phyloP scores from a whole-genome alignment of 2,329 filamentous ascomycete genomes.

The Cladosporium sp. region DNA sequence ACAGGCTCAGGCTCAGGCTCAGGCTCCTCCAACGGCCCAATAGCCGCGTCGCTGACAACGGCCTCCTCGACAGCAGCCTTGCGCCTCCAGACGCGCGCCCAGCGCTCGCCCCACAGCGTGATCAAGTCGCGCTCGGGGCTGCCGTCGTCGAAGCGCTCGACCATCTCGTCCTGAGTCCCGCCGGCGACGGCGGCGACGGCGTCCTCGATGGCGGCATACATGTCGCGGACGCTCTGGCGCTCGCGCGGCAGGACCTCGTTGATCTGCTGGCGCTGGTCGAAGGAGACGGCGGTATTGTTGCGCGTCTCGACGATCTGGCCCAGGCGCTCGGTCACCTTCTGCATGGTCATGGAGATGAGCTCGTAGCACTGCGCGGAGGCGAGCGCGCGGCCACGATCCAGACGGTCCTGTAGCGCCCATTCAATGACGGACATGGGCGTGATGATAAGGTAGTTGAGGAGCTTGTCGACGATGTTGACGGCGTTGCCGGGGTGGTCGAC shows the following conservation, averaged over 20 bases:
- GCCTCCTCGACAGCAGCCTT: slow-evolving; percentile 82
- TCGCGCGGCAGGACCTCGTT: slow-evolving; percentile 65
- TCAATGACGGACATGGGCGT: slow-evolving; percentile 79
- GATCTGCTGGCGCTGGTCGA: slow-evolving; percentile 53
- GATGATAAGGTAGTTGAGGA: slow-evolving; percentile 94
- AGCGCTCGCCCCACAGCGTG: slow-evolving; percentile 74
- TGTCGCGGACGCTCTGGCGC: slow-evolving; percentile 64
- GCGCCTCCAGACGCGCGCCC: slow-evolving; percentile 77
- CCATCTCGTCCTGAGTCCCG: slow-evolving; percentile 67
- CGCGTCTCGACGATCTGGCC: slow-evolving; percentile 68
- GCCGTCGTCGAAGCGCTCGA: slow-evolving; percentile 58
- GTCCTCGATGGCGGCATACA: slow-evolving; percentile 78
- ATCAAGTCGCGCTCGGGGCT: slow-evolving; percentile 59
- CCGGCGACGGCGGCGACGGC: slow-evolving; percentile 64
- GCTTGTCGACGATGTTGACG: slow-evolving; percentile 88
- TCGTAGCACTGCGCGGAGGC: slow-evolving; percentile 76
- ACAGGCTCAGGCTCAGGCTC: slow-evolving; percentile 15
- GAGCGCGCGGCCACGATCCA: slow-evolving; percentile 51
- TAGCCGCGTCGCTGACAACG: slow-evolving; percentile 51
- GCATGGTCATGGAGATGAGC: slow-evolving; percentile 79
- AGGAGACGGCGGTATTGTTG: slow-evolving; percentile 49
- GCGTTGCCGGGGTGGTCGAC: slow-evolving; percentile 84
- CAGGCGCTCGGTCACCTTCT: slow-evolving; percentile 82
- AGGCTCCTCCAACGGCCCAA: slow-evolving; percentile 39
- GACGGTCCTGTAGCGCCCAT: slow-evolving; percentile 71